Conservation (phyloP, 2,329 filamentous ascomycete species). For the Diaporthe sp. region DNA sequence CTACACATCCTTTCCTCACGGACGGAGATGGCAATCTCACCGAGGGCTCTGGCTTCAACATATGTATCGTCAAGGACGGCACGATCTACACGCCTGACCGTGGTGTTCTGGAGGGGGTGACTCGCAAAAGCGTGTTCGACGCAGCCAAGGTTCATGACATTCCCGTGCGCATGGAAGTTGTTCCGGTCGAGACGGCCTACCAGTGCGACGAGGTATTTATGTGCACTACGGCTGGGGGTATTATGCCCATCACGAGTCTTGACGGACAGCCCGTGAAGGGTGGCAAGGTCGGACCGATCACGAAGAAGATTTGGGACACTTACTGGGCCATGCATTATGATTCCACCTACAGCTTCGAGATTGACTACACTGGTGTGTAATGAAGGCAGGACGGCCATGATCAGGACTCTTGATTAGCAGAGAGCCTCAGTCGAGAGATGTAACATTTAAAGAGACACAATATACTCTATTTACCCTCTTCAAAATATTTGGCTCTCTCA, state of each 20-base stretch:
- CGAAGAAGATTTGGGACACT: conserved; percentile 62
- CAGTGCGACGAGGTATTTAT: conserved; percentile 64
- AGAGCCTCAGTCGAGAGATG: not conserved
- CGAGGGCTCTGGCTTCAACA: conserved; percentile 64
- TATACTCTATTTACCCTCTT: not conserved
- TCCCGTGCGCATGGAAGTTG: conserved; percentile 54
- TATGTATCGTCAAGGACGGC: conserved; percentile 60
- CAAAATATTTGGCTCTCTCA: not conserved
- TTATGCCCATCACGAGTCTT: conserved; percentile 64
- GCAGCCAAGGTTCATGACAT: conserved; percentile 51
- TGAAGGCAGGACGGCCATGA: not conserved
- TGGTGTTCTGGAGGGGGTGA: conserved; percentile 63
- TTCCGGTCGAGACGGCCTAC: conserved; percentile 58
- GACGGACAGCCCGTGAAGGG: conserved; percentile 57
- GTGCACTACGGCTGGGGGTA: conserved; percentile 66
- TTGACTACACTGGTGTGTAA: not conserved
- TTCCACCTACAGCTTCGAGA: not conserved
- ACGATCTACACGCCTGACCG: conserved; percentile 60
- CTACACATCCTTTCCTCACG: conserved; percentile 62
- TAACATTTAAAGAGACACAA: not conserved
- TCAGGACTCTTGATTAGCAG: not conserved
- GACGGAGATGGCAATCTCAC: conserved; percentile 64
- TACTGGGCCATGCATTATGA: conserved; percentile 65
- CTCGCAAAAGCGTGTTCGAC: conserved; percentile 63
- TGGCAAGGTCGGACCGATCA: conserved; percentile 60